Conservation (phyloP, 2,329 filamentous ascomycete genomes). For the Ophiostoma ips region DNA sequence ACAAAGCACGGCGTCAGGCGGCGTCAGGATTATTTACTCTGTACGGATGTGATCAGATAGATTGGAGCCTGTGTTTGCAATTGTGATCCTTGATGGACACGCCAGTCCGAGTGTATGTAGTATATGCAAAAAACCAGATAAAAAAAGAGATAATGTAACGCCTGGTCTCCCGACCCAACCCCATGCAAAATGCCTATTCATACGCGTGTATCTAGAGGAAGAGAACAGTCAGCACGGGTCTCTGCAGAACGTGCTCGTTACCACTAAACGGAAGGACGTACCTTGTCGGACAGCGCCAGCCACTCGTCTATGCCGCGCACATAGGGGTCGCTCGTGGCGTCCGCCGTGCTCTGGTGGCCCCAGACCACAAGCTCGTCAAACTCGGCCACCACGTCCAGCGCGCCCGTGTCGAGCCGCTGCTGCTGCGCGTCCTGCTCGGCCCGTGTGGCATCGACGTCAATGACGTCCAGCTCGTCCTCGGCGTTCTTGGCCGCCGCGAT, state of each 20-base stretch:
- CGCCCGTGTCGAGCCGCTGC: slow-evolving; percentile 32
- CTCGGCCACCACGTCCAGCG: slow-evolving; percentile 46
- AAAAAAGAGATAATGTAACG: not conserved
- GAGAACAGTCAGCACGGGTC: no score
- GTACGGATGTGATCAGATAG: not conserved
- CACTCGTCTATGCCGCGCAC: slow-evolving; percentile 67
- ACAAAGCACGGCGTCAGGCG: not conserved
- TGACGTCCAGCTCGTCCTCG: slow-evolving; percentile 5
- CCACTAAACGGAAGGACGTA: not conserved
- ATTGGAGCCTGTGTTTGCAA: not conserved
- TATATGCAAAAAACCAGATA: not conserved
- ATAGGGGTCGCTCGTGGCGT: slow-evolving; percentile 52
- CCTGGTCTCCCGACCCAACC: not conserved
- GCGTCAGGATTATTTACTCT: no score
- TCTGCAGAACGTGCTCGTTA: no score
- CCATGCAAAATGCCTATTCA: not conserved
- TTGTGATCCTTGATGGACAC: not conserved
- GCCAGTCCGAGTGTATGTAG: no score
- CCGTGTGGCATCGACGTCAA: slow-evolving; percentile 27
- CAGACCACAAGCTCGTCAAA: slow-evolving; percentile 74
- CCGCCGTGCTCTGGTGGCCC: slow-evolving; percentile 59
- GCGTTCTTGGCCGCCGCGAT: slow-evolving; percentile 11
- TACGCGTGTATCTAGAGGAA: slow-evolving; percentile 4
- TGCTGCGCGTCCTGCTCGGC: slow-evolving; percentile 22
- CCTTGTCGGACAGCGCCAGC: slow-evolving; percentile 51